Evolutionary conservation across 305 asterid species (phyloP).

Genomic region (Rubia balearica): DNA sequence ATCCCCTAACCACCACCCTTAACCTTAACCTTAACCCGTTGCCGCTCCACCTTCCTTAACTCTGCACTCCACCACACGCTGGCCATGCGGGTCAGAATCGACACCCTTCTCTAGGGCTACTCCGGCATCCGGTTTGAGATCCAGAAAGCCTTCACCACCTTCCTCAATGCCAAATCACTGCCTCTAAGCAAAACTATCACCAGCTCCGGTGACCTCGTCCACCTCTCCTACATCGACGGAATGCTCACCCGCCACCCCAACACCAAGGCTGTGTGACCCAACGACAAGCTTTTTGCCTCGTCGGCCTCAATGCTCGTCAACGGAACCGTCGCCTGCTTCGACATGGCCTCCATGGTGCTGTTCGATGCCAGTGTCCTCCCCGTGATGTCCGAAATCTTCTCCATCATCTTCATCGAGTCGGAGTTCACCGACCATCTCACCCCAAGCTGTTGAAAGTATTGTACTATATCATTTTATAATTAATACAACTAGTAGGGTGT

Average conservation of each 20-base stretch:
- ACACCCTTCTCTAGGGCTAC: conserved; percentile 80
- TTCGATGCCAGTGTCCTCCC: no score
- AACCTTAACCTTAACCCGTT: no score
- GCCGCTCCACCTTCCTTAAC: no score
- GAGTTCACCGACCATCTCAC: no score
- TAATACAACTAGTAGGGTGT: no score
- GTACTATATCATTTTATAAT: no score
- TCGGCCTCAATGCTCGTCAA: conserved; percentile 22
- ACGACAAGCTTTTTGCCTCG: conserved; percentile 58
- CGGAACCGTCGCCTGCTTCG: no score
- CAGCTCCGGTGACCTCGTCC: conserved; percentile 85
- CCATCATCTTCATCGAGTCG: no score
- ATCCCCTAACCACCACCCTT: no score
- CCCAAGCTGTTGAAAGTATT: no score
- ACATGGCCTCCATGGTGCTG: no score
- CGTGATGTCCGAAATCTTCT: no score
- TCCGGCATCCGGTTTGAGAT: conserved; percentile 84
- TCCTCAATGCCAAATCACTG: conserved; percentile 70
- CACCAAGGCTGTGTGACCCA: conserved; percentile 63
- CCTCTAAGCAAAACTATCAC: conserved; percentile 88
- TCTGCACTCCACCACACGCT: conserved; percentile 72
- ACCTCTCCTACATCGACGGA: conserved; percentile 80
- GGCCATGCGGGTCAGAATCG: conserved; percentile 80
- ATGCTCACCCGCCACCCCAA: conserved; percentile 73
- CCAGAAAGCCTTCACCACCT: conserved; percentile 60